phyloP scores from a whole-genome alignment of 2,329 filamentous ascomycete species.

The Penicillium sp. region DNA sequence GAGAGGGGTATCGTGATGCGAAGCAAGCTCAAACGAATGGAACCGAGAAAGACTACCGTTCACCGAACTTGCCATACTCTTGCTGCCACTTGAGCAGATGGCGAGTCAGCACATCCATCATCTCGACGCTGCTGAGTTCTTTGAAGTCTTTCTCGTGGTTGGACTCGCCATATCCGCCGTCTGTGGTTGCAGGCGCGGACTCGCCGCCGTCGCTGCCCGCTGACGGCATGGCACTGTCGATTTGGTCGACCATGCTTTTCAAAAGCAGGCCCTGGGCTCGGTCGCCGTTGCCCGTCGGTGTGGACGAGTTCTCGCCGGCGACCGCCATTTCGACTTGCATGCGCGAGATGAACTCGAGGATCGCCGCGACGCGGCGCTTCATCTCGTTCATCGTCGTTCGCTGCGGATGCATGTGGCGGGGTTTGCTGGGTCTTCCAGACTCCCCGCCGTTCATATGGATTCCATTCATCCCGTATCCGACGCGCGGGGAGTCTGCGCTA shows the following conservation, averaged over 20 bases:
- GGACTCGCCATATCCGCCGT: conserved; percentile 27
- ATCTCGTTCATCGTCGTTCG: conserved; percentile 82
- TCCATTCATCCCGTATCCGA: conserved; percentile 39
- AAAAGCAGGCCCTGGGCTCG: conserved; percentile 35
- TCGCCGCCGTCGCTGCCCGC: conserved; percentile 29
- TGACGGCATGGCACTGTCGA: conserved; percentile 32
- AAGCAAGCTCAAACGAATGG: conserved; percentile 14
- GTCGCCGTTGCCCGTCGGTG: conserved; percentile 41
- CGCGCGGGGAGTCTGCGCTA: conserved; percentile 40
- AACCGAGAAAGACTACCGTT: conserved; percentile 40
- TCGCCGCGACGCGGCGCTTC: conserved; percentile 78
- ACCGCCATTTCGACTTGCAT: conserved; percentile 85
- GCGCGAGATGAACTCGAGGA: conserved; percentile 85
- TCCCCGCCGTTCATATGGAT: conserved; percentile 60
- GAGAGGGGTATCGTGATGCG: conserved; percentile 26
- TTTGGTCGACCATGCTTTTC: conserved; percentile 39
- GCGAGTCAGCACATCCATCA: conserved; percentile 85
- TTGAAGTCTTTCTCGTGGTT: conserved; percentile 63
- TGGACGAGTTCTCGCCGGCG: conserved; percentile 48
- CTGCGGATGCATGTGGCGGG: conserved; percentile 56
- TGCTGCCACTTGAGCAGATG: conserved; percentile 85
- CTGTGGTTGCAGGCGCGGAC: conserved; percentile 26
- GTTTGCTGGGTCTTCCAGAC: conserved; percentile 62
- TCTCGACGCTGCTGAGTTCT: conserved; percentile 75
- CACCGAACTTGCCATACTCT: conserved; percentile 61